These are phyloP conservation scores for Wallacemonas sp. DNA, from an alignment of 208 protist species.

Conservation along the genomic window DNA sequence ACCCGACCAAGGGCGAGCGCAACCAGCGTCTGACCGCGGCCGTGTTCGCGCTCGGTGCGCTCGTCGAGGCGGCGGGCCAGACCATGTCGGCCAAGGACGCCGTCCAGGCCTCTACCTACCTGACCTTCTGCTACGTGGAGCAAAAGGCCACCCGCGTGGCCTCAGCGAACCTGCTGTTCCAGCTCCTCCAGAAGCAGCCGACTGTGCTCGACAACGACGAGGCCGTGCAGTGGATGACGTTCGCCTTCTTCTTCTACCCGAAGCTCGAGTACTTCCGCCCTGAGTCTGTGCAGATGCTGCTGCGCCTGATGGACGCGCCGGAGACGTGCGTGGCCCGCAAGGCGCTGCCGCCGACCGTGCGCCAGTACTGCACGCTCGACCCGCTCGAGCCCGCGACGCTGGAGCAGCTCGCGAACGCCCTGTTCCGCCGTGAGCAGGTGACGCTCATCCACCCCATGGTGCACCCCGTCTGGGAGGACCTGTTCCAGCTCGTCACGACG, in stretches of 20 bases:
- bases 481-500: conserved; percentile 67
- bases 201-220: conserved; percentile 48
- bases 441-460: conserved; percentile 84
- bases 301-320: conserved; percentile 64
- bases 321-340: conserved; percentile 17
- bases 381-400: conserved; percentile 71
- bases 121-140: conserved; percentile 87
- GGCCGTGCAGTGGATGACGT: conserved; percentile 68
- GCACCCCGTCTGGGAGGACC: conserved; percentile 88
- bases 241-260: conserved; percentile 89
- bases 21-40: conserved; percentile 83
- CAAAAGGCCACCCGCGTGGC: conserved; percentile 81
- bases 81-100: conserved; percentile 50
- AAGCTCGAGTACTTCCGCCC: conserved; percentile 90
- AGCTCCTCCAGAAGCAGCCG: conserved; percentile 31
- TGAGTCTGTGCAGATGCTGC: conserved; percentile 80
- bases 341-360: conserved; percentile 40
- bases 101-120: conserved; percentile 36
- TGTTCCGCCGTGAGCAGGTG: conserved; percentile 90
- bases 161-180: conserved; percentile 75
- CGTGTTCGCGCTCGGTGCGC: conserved; percentile 66
- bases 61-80: conserved; percentile 44
- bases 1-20: conserved; percentile 86
- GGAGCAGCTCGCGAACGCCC: conserved; percentile 81
- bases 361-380: conserved; percentile 56